Conservation (phyloP, 78 protist species). For the Pigoraptor vietnamica region DNA sequence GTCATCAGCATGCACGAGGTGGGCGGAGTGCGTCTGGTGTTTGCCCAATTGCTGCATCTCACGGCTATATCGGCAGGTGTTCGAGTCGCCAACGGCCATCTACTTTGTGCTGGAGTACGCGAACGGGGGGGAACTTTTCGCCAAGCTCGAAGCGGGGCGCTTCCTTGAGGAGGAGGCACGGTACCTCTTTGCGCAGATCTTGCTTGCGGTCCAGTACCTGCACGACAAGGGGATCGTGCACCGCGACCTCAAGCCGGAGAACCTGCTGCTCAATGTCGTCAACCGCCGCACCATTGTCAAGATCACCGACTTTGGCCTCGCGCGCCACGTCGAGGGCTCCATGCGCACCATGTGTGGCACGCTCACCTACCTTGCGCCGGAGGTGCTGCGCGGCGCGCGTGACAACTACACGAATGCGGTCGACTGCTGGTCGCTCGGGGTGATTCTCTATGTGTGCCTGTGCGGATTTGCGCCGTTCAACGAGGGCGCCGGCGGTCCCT, state of each 20-base stretch:
- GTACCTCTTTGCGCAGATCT: background rate
- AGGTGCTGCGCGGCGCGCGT: background rate
- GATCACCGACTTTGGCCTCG: conserved; percentile 40
- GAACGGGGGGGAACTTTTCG: conserved; percentile 37
- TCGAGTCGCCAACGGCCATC: background rate
- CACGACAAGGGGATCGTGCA: conserved; percentile 35
- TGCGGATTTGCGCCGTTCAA: conserved; percentile 13
- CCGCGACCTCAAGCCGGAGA: conserved; percentile 52
- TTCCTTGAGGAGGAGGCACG: conserved; percentile 9
- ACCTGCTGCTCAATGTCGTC: conserved; percentile 7
- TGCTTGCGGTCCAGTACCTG: conserved; percentile 5
- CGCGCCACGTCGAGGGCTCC: background rate
- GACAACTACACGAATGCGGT: background rate
- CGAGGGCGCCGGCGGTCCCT: background rate
- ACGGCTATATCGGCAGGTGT: background rate
- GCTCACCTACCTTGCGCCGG: conserved; percentile 37
- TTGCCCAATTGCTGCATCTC: background rate
- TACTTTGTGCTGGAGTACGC: background rate
- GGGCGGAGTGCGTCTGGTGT: no score
- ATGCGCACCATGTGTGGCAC: conserved; percentile 37
- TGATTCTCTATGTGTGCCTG: conserved; percentile 27
- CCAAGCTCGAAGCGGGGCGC: background rate
- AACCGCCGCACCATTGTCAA: background rate
- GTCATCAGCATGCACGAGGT: background rate
- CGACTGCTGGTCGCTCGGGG: conserved; percentile 51